phyloP scores from a whole-genome alignment of 2,329 filamentous ascomycete genomes.

The Rhexocercosporidium sp. region DNA sequence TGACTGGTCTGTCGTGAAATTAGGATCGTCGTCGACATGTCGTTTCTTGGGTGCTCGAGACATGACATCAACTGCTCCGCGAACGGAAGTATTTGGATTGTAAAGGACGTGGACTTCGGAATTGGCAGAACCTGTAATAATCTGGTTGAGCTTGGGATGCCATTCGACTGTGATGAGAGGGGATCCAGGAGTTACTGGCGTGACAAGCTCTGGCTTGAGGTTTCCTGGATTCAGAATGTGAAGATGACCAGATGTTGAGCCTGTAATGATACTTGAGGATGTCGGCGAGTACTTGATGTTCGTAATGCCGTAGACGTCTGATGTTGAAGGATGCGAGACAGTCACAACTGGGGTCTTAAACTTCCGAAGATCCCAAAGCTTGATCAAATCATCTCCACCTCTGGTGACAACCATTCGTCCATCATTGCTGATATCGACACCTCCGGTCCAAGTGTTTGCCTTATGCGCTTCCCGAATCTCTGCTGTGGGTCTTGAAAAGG shows the following conservation, averaged over 20 bases:
- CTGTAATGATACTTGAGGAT: constrained; percentile 84
- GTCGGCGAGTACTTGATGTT: constrained; percentile 91
- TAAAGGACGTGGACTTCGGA: constrained; percentile 89
- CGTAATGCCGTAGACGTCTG: constrained; percentile 79
- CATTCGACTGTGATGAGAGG: constrained; percentile 85
- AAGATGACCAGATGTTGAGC: constrained; percentile 82
- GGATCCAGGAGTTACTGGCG: constrained; percentile 84
- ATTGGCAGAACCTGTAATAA: constrained; percentile 91
- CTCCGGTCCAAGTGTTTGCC: constrained; percentile 86
- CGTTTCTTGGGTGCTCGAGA: constrained; percentile 92
- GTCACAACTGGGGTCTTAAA: constrained; percentile 89
- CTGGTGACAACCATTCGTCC: constrained; percentile 89
- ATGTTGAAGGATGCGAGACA: constrained; percentile 79
- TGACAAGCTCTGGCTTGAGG: constrained; percentile 80
- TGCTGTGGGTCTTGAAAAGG: constrained; percentile 79
- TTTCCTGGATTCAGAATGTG: constrained; percentile 95
- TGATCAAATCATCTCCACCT: constrained; percentile 90
- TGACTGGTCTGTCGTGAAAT: constrained; percentile 82
- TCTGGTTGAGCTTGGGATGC: constrained; percentile 96
- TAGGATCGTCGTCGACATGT: constrained; percentile 92
- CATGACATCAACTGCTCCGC: constrained; percentile 88
- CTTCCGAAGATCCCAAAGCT: constrained; percentile 95
- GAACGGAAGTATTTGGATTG: constrained; percentile 80
- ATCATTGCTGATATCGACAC: constrained; percentile 88
- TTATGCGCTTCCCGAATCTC: constrained; percentile 86